Base-by-base conservation (phyloP, 2,329 filamentous ascomycete species). In the Aspergillus terreus region DNA sequence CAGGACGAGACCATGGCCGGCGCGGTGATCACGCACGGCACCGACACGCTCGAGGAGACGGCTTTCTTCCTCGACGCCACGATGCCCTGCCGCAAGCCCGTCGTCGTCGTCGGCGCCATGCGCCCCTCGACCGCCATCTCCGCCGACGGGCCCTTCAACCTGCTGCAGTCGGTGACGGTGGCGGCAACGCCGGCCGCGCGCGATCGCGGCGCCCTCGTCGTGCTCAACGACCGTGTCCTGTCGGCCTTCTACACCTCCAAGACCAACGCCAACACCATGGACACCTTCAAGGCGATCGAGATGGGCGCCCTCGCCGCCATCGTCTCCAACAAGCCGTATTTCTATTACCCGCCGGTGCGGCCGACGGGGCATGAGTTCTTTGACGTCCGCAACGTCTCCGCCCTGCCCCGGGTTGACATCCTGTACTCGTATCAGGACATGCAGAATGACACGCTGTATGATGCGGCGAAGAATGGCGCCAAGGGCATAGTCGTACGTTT, bases 1-100 rank as follows among this genome's bases (percentile, higher is more conserved):
- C 54, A 64, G 23, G 56, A 58, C 7, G 54, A 56, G 4, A 46
- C 52, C 33, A 63, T 66, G 58, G 55, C 60, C 6, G 63, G 60
- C 4, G 62, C 64, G 42, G 56, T 64, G 32, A 70, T 87, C 48
- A 85, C 83, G 0, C 83, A 86, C 59, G 83, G 84, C 44, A 86
- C 84, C 7, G 84, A 87, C 59, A 84, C 81, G 0, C 72, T 86
- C 1, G 83, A 85, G 59, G 83, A 86, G 65, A 79, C 80, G 0
- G 80, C 82, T 7, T 85, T 85, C 70, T 85, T 84, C 70, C 69
- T 86, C 7, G 79, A 85, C 55, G 67, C 81, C 3, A 82, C 80
- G 0, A 64, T 84, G 32, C 77, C 77, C 57, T 80, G 76, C 41
- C 72, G 73, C 27, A 85, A 85, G 64, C 82, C 83, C 0, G 74